Evolutionary conservation across 805 yeast species (phyloP).

Genomic region (Starmera quercuum): DNA sequence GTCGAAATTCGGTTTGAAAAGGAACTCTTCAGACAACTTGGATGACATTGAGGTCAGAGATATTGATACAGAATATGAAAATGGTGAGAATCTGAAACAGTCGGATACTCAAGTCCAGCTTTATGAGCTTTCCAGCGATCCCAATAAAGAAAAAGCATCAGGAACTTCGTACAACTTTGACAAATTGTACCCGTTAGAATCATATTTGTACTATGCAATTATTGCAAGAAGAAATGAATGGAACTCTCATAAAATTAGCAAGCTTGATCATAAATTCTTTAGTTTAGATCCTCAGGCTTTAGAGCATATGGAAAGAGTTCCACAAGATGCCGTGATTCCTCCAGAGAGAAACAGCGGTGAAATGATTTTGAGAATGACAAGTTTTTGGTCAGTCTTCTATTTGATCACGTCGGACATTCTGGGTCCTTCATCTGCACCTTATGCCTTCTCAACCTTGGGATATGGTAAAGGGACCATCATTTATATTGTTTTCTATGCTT

Average conservation of each 20-base stretch:
- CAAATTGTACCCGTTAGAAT: slow-evolving; percentile 2
- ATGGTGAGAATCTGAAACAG: no score
- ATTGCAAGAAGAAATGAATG: slow-evolving; percentile 2
- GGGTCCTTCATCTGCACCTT: slow-evolving; percentile 41
- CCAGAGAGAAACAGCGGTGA: slow-evolving; percentile 2
- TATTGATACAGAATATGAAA: no score
- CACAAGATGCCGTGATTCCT: slow-evolving; percentile 2
- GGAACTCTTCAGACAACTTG: no score
- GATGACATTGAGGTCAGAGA: no score
- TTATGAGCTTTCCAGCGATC: no score
- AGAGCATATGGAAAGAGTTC: slow-evolving; percentile 4
- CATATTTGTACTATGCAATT: slow-evolving; percentile 7
- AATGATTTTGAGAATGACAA: slow-evolving; percentile 5
- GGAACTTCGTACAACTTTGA: slow-evolving; percentile 2
- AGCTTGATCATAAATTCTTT: slow-evolving; percentile 1
- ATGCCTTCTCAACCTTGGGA: slow-evolving; percentile 35
- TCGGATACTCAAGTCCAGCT: no score
- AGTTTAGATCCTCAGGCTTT: slow-evolving; percentile 1
- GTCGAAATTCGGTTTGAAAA: no score
- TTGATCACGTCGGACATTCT: slow-evolving; percentile 41
- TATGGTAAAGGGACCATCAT: slow-evolving; percentile 37
- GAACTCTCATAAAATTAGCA: neutral
- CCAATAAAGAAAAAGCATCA: neutral
- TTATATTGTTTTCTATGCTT: slow-evolving; percentile 31
- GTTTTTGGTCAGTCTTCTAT: slow-evolving; percentile 29